Conservation (phyloP, 2,329 filamentous ascomycete species). For the Fusarium newnesense region DNA sequence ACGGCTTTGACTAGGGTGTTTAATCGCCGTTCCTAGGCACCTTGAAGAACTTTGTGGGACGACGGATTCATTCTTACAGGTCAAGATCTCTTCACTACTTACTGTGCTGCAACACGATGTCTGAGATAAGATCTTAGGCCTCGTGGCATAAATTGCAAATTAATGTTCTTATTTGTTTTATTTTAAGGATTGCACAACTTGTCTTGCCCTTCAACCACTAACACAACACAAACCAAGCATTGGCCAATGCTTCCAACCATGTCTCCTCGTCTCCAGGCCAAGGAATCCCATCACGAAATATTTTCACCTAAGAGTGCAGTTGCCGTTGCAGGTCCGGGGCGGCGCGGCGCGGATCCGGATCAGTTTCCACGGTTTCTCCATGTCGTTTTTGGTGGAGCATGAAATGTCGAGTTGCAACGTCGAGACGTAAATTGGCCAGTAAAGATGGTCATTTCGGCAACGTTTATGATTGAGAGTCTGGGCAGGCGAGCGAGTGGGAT, state of each 20-base stretch:
- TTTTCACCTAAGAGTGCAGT: slow-evolving; percentile 41
- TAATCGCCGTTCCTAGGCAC: slow-evolving; percentile 7
- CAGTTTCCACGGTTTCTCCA: slow-evolving; percentile 14
- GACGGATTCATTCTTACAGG: not conserved
- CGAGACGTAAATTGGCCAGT: slow-evolving; percentile 8
- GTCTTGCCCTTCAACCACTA: not conserved
- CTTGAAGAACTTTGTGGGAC: not conserved
- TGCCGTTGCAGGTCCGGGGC: slow-evolving; percentile 13
- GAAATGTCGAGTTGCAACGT: not conserved
- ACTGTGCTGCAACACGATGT: not conserved
- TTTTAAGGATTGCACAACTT: not conserved
- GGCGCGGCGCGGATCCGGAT: slow-evolving; percentile 19
- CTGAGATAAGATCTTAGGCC: slow-evolving; percentile 24
- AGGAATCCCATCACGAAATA: slow-evolving; percentile 42
- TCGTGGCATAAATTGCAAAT: not conserved
- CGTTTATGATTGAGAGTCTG: slow-evolving; percentile 8
- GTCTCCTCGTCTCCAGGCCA: slow-evolving; percentile 1
- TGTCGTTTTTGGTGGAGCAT: slow-evolving; percentile 8
- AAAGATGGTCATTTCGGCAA: slow-evolving; percentile 10
- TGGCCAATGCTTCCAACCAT: slow-evolving; percentile 4
- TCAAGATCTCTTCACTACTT: not conserved
- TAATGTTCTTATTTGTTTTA: not conserved
- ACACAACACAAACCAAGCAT: not conserved
- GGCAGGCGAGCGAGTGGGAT: not conserved
- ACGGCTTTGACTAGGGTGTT: not conserved